Evolutionary conservation across 208 protist species (phyloP), one percentile per base, ranked within the genome.

Genomic region (Strigomonas culicis): DNA sequence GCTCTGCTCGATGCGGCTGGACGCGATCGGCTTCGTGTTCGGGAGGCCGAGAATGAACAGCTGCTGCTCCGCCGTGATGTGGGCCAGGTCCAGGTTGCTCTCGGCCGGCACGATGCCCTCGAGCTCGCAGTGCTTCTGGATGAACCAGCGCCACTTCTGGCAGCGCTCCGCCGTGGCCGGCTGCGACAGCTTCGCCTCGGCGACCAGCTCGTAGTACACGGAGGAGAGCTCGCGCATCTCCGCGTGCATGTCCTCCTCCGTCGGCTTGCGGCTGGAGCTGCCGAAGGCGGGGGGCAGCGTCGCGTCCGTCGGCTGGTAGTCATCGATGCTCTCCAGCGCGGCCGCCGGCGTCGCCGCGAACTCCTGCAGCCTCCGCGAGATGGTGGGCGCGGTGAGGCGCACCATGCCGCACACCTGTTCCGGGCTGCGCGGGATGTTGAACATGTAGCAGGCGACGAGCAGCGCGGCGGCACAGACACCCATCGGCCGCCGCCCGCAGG

Each of bases 371-470:
- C 93, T 84, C 56, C 70, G 74, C 19, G 68, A 44, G 61, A 97
- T 89, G 1, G 93, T 97, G 64, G 69, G 61, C 0, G 85, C 72
- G 13, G 86, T 94, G 15, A 97, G 81, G 19, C 84, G 79, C 52
- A 93, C 90, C 73, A 96, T 80, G 15, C 88, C 87, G 43, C 86
- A 93, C 4, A 97, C 82, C 63, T 97, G 85, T 67, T 96, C 84
- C 11, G 85, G 80, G 6, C 79, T 86, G 25, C 86, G 77, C 4
- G 68, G 69, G 57, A 96, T 88, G 59, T 80, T 77, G 60, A 95
- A 92, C 49, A 96, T 81, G 58, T 90, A 90, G 63, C 88, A 92
- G 10, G 87, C 85, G 8, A 96, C 86, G 21, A 97, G 79, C 52
- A 97, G 64, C 8, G 93, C 88, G 6, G 89, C 88, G 27, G 88